These are phyloP conservation scores for Trichophyton simii DNA, from an alignment of 2,329 filamentous ascomycete species.

Conservation along the genomic window DNA sequence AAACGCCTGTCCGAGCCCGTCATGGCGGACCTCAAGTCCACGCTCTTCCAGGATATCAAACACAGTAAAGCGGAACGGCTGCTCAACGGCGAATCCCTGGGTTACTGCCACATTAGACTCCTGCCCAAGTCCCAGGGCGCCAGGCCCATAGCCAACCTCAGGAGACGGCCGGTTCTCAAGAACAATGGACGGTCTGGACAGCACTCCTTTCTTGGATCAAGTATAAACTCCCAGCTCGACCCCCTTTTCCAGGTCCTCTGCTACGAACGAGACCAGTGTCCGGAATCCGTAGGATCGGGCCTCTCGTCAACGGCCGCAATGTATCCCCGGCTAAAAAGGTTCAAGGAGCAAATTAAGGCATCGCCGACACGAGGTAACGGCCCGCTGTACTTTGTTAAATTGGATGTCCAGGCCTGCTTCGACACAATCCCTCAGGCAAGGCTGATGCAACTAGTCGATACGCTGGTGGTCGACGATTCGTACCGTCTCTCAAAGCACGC, in stretches of 20 bases:
- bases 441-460: conserved; percentile 53
- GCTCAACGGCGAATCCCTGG: conserved; percentile 52
- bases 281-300: conserved; percentile 58
- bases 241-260: conserved; percentile 67
- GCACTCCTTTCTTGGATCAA: conserved; percentile 47
- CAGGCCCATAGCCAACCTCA: conserved; percentile 78
- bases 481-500: conserved; percentile 67
- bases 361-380: conserved; percentile 27
- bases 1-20: conserved; percentile 60
- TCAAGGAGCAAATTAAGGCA: conserved; percentile 49
- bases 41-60: conserved; percentile 69
- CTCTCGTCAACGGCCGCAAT: conserved; percentile 74
- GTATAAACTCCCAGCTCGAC: conserved; percentile 57
- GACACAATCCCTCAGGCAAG: conserved; percentile 82
- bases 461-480: conserved; percentile 42
- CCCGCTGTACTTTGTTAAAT: conserved; percentile 70
- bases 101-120: conserved; percentile 66
- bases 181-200: conserved; percentile 20
- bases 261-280: conserved; percentile 54
- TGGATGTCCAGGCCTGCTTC: conserved; percentile 85
- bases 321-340: conserved; percentile 57
- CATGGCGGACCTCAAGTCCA: conserved; percentile 51
- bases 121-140: conserved; percentile 68
- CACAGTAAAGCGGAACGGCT: conserved; percentile 43
- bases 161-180: conserved; percentile 44